Evolutionary conservation across 257 asterid species (phyloP).

Genomic region (Salvia splendens): DNA sequence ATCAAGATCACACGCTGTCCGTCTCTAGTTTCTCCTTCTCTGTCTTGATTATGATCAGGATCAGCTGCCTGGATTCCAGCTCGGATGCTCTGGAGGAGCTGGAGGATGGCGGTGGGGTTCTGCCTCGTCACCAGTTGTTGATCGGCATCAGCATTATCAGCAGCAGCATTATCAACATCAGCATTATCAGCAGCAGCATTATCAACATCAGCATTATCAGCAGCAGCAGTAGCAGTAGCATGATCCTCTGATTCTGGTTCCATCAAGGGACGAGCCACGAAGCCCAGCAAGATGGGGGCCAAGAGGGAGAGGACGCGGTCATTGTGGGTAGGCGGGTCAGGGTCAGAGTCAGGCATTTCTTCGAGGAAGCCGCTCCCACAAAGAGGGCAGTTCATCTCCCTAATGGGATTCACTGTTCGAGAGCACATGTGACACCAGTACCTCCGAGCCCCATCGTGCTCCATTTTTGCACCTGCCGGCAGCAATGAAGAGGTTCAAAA

Average conservation of each 20-base stretch:
- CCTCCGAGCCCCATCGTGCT: conserved; percentile 42
- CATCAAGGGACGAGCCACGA: conserved; percentile 48
- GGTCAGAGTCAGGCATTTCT: conserved; percentile 48
- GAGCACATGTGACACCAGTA: conserved; percentile 84
- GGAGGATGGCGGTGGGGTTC: conserved; percentile 69
- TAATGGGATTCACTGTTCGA: conserved; percentile 60
- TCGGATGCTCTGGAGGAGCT: conserved; percentile 68
- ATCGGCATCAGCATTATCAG: too few species aligned
- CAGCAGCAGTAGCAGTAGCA: neutral
- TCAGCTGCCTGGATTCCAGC: conserved; percentile 23
- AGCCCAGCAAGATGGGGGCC: conserved; percentile 83
- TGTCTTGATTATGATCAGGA: conserved; percentile 10
- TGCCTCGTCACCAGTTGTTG: conserved; percentile 41
- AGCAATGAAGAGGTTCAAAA: too few species aligned
- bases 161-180: too few species aligned
- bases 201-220: too few species aligned
- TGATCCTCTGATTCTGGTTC: conserved; percentile 42
- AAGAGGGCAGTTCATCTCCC: conserved; percentile 68
- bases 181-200: too few species aligned
- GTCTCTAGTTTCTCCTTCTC: conserved; percentile 31
- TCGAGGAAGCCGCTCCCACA: conserved; percentile 77
- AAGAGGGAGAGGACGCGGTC: conserved; percentile 78
- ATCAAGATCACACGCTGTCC: conserved; percentile 64
- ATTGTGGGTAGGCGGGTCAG: too few species aligned
- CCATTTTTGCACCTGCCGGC: conserved; percentile 40